Evolutionary conservation across 2,329 filamentous ascomycete species (phyloP).

Genomic region (Diaporthe sp.): DNA sequence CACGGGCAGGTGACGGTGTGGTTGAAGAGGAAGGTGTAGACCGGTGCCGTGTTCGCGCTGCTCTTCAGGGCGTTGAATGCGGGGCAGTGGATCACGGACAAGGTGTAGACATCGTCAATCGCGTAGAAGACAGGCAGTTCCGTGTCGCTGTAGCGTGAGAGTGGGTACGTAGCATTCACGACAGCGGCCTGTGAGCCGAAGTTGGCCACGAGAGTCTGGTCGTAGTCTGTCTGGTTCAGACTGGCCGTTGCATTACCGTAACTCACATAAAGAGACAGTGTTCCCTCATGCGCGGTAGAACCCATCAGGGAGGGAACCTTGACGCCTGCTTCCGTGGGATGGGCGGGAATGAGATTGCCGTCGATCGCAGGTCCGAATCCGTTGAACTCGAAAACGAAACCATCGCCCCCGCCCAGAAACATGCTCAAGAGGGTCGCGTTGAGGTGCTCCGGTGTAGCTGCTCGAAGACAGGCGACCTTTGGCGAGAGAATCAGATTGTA

Average conservation of each 20-base stretch:
- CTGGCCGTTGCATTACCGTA: conserved; percentile 40
- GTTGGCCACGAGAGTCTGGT: conserved; percentile 44
- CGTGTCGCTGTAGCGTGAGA: neutral
- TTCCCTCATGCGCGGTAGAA: conserved; percentile 44
- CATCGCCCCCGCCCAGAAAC: neutral
- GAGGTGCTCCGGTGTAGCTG: neutral
- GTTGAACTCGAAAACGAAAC: conserved; percentile 6
- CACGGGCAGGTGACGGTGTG: conserved; percentile 5
- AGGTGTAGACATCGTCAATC: conserved; percentile 2
- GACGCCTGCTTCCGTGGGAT: conserved; percentile 45
- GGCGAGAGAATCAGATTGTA: neutral
- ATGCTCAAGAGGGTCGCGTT: conserved; percentile 2
- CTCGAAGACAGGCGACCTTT: conserved; percentile 21
- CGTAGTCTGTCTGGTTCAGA: conserved; percentile 40
- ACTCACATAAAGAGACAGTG: conserved; percentile 44
- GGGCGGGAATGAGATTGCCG: conserved; percentile 45
- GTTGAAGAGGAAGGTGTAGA: neutral
- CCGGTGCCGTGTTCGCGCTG: conserved; percentile 2
- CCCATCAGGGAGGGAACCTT: conserved; percentile 49
- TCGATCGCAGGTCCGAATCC: conserved; percentile 45
- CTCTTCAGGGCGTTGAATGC: conserved; percentile 4
- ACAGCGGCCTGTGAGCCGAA: neutral
- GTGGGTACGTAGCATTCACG: neutral
- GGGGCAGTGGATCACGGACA: neutral
- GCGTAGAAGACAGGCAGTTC: neutral